Conservation (phyloP, 768 basidiomycete species). For the Lentinula lateritia region DNA sequence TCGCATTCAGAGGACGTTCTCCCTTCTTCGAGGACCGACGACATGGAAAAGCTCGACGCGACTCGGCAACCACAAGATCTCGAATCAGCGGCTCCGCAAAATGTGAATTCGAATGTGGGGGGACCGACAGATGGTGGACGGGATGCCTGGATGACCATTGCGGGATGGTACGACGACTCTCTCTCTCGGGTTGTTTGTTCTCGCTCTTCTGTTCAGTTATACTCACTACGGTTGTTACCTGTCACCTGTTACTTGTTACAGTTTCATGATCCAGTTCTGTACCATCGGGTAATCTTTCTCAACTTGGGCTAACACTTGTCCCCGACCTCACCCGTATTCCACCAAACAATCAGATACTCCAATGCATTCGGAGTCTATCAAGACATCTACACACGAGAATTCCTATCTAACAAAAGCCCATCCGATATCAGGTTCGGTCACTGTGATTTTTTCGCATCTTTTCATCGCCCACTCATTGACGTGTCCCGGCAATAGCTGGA, state of each 20-base stretch:
- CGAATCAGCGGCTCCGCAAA: background rate
- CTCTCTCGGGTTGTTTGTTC: background rate
- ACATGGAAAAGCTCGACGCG: background rate
- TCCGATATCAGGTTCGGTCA: slow-evolving; percentile 4
- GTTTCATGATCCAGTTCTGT: slow-evolving; percentile 5
- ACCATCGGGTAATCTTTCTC: background rate
- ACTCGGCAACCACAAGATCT: background rate
- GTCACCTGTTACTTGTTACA: too few species aligned
- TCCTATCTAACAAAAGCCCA: background rate
- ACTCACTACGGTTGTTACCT: background rate
- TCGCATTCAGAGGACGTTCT: slow-evolving; percentile 4
- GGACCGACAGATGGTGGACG: background rate
- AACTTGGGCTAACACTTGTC: background rate
- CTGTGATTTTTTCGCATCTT: background rate
- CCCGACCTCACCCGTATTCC: background rate
- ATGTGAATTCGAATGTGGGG: background rate
- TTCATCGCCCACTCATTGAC: slow-evolving; percentile 8
- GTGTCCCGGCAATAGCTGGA: slow-evolving; percentile 20
- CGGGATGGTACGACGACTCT: background rate
- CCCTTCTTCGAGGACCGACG: background rate
- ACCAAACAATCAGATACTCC: slow-evolving; percentile 17
- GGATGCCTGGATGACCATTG: slow-evolving; percentile 1
- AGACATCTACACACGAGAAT: slow-evolving; percentile 12
- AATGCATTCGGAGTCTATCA: slow-evolving; percentile 27
- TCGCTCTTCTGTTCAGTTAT: background rate